Percentiles rank a stretch among this genome's conserved stretches.
These are phyloP conservation scores for Jamesozyma rosinii DNA, from an alignment of 805 yeast species.

Conservation along the genomic window DNA sequence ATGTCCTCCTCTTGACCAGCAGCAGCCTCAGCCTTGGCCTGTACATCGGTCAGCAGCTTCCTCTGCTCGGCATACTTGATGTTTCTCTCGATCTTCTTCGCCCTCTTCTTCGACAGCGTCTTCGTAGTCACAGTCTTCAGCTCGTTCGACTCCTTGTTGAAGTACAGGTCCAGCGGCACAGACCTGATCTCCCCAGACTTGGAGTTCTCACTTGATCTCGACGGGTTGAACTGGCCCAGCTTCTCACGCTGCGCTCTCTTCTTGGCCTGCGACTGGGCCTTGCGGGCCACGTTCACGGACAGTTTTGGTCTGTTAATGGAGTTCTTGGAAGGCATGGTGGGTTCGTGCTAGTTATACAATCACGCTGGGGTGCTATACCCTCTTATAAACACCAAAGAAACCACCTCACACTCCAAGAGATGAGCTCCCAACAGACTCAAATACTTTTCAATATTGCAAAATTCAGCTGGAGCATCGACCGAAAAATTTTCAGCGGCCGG, in stretches of 20 bases:
- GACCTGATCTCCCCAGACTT: conserved; percentile 36
- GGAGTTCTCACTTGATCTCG: conserved; percentile 38
- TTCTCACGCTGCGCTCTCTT: conserved; percentile 47
- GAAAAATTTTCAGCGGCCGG: no score
- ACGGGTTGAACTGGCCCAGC: conserved; percentile 34
- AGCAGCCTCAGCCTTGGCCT: conserved; percentile 37
- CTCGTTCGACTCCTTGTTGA: conserved; percentile 10
- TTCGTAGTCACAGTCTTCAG: conserved; percentile 38
- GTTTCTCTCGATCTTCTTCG: conserved; percentile 72
- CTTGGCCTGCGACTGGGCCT: conserved; percentile 41
- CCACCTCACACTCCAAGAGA: no score
- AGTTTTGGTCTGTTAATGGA: conserved; percentile 73
- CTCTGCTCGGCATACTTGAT: conserved; percentile 59
- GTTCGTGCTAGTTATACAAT: neutral
- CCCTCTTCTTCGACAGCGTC: conserved; percentile 67
- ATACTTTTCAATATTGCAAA: no score
- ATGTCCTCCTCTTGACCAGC: conserved; percentile 7
- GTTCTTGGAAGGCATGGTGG: conserved; percentile 69
- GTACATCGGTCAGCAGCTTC: conserved; percentile 41
- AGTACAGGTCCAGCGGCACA: conserved; percentile 36
- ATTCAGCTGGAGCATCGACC: no score
- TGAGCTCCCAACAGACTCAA: no score
- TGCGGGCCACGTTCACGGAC: conserved; percentile 42
- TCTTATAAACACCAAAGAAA: no score
- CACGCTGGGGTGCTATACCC: no score